Conservation (phyloP, 495 filamentous ascomycete species). For the Hypoxylon cercidicola region DNA sequence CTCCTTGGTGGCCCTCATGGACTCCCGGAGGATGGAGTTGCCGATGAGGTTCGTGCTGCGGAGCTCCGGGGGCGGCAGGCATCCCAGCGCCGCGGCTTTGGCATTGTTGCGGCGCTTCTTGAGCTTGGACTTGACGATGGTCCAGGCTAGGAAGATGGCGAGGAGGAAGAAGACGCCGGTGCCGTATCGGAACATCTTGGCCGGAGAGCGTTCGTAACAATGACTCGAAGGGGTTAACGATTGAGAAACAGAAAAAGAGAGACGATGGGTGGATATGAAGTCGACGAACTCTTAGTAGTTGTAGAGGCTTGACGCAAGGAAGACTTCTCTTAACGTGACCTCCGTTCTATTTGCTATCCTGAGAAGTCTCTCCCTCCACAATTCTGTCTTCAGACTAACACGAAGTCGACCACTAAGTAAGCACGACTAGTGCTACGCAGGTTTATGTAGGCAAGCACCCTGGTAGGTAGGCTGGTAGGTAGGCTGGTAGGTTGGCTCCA, state of each 20-base stretch:
- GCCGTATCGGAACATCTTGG: conserved; percentile 29
- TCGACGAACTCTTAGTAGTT: not conserved
- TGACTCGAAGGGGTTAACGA: not conserved
- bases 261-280: not conserved
- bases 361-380: conserved; percentile 5
- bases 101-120: conserved; percentile 38
- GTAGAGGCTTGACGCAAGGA: not conserved
- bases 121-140: conserved; percentile 37
- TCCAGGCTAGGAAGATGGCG: conserved; percentile 19
- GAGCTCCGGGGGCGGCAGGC: conserved; percentile 43
- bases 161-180: conserved; percentile 20
- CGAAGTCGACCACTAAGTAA: too few species aligned
- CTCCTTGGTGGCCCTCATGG: conserved; percentile 44
- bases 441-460: too few species aligned
- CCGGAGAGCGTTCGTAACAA: not conserved
- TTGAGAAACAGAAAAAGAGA: not conserved
- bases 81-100: conserved; percentile 43
- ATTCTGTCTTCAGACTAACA: not conserved
- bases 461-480: too few species aligned
- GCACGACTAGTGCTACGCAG: too few species aligned
- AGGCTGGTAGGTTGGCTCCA: too few species aligned
- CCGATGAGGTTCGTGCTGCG: conserved; percentile 48
- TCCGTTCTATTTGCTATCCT: not conserved
- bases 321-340: not conserved
- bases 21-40: conserved; percentile 43